A percentile compares a stretch with the other conserved stretches of the same genome.
Evolutionary conservation across 805 yeast genomes (phyloP).

Genomic region (Suhomyces prunicola): DNA sequence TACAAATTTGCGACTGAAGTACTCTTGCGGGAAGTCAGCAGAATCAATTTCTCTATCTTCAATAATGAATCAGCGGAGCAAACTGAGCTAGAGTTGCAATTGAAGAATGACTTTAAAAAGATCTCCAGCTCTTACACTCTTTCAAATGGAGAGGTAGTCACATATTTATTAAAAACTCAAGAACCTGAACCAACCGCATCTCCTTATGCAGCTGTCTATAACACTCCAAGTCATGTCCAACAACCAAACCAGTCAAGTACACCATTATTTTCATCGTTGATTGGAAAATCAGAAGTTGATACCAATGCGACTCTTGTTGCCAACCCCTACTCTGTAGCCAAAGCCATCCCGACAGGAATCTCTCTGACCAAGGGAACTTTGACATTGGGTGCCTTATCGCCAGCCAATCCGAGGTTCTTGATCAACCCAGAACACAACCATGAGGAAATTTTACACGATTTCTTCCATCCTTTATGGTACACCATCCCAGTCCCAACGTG

Average conservation of each 20-base stretch:
- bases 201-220: constrained; percentile 18
- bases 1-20: constrained; percentile 62
- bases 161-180: constrained; percentile 30
- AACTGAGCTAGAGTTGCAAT: constrained; percentile 38
- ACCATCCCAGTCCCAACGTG: constrained; percentile 42
- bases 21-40: constrained; percentile 57
- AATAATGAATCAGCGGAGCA: constrained; percentile 5
- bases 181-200: constrained; percentile 24
- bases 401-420: constrained; percentile 31
- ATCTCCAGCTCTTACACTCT: constrained; percentile 52
- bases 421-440: constrained; percentile 28
- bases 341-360: constrained; percentile 53
- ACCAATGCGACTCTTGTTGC: constrained; percentile 67
- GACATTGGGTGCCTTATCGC: constrained; percentile 30
- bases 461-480: constrained; percentile 46
- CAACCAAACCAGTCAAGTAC: constrained; percentile 55
- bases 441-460: constrained; percentile 37
- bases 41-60: constrained; percentile 33
- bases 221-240: constrained; percentile 16
- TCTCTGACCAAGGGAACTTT: constrained; percentile 18
- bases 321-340: constrained; percentile 62
- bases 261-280: constrained; percentile 77
- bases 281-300: constrained; percentile 70
- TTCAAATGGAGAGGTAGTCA: constrained; percentile 59
- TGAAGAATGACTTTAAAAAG: constrained; percentile 57